phyloP scores from a whole-genome alignment of 805 yeast species.

The Lachancea waltii region DNA sequence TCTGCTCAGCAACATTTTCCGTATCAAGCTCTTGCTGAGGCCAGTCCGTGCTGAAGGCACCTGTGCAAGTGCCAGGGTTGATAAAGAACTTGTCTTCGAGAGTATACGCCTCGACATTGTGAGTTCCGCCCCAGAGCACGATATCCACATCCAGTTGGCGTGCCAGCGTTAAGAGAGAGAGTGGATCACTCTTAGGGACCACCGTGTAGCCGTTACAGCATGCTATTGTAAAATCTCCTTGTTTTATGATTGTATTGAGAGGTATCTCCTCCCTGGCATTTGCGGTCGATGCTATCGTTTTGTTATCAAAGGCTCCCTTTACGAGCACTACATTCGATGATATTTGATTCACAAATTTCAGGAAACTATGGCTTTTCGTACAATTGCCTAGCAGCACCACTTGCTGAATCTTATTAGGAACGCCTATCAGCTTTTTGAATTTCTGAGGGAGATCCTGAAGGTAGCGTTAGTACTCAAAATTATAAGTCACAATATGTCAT shows the following conservation, averaged over 20 bases:
- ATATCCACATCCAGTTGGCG: slow-evolving; percentile 90
- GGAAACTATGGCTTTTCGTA: slow-evolving; percentile 57
- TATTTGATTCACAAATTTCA: slow-evolving; percentile 56
- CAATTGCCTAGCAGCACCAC: slow-evolving; percentile 83
- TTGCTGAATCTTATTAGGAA: slow-evolving; percentile 81
- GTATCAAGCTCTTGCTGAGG: slow-evolving; percentile 43
- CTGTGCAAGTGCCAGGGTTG: slow-evolving; percentile 97
- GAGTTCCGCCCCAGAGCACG: slow-evolving; percentile 88
- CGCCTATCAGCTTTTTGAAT: slow-evolving; percentile 61
- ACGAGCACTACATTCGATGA: slow-evolving; percentile 72
- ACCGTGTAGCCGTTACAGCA: slow-evolving; percentile 77
- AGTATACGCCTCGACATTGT: slow-evolving; percentile 86
- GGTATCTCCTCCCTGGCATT: slow-evolving; percentile 40
- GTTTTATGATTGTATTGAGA: slow-evolving; percentile 54
- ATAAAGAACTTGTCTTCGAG: slow-evolving; percentile 87
- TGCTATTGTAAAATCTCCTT: slow-evolving; percentile 73
- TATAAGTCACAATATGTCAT: too few species aligned
- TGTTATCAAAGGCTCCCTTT: slow-evolving; percentile 74
- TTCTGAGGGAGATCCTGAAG: slow-evolving; percentile 41
- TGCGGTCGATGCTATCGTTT: slow-evolving; percentile 24
- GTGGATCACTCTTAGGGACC: slow-evolving; percentile 82
- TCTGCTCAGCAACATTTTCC: slow-evolving; percentile 26
- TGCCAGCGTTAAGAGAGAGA: slow-evolving; percentile 73
- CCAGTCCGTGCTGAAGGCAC: slow-evolving; percentile 70
- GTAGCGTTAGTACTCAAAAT: slow-evolving; percentile 11